Percentiles rank a stretch among this genome's conserved stretches.
These are phyloP conservation scores for Heritiera littoralis DNA, from an alignment of 345 rosid species.

Conservation along the genomic window DNA sequence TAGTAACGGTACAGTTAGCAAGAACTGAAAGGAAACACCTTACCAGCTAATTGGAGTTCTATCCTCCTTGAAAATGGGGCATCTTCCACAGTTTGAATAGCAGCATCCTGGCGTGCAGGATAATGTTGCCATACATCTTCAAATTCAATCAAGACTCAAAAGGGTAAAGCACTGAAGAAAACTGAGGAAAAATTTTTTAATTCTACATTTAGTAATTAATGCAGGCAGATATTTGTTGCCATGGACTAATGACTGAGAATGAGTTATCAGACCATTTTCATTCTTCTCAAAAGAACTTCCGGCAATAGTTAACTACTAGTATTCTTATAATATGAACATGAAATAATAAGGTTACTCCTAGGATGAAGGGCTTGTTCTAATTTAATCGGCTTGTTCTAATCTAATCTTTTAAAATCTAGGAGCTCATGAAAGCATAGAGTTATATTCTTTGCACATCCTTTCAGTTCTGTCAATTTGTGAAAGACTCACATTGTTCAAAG, in stretches of 20 bases:
- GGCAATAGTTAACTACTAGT: neutral
- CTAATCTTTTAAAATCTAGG: neutral
- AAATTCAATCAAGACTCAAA: neutral
- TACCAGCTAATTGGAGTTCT: neutral
- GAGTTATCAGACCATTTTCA: neutral
- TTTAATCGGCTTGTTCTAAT: neutral
- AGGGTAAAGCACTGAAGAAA: neutral
- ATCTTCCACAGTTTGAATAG: constrained; percentile 9
- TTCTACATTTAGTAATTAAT: neutral
- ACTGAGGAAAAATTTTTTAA: neutral
- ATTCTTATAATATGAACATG: too few relatives aligned
- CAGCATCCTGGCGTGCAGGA: constrained; percentile 2
- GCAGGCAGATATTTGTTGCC: neutral
- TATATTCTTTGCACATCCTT: neutral
- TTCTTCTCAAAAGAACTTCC: neutral
- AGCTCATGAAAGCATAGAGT: neutral
- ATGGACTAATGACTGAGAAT: neutral
- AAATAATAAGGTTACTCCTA: neutral
- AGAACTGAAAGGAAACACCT: neutral
- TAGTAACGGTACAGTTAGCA: neutral
- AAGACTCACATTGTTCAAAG: neutral
- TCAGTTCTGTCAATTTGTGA: neutral
- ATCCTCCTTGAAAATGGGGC: neutral
- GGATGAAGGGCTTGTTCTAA: neutral
- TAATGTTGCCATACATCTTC: constrained; percentile 10